A percentile compares a stretch with the other conserved stretches of the same genome.
Conservation (phyloP, 495 filamentous ascomycete genomes). For the Neurospora sp. region DNA sequence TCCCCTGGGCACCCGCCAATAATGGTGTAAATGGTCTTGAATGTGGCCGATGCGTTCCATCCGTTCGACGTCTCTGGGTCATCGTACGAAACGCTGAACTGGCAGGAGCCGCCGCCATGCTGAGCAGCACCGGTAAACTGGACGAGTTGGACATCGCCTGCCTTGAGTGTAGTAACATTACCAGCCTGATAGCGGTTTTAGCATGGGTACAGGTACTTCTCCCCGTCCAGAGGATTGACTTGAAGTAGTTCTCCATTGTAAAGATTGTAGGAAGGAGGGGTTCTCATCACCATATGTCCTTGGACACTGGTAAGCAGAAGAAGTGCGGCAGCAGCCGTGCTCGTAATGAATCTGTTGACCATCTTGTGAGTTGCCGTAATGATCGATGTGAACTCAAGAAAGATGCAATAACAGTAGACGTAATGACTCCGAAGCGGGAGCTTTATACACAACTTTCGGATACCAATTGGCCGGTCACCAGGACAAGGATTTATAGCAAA, state of each 20-base stretch:
- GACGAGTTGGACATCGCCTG: constrained; percentile 37
- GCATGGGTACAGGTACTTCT: constrained; percentile 61
- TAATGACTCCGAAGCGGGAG: neutral
- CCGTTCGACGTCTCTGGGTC: constrained; percentile 31
- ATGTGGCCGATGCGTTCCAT: constrained; percentile 28
- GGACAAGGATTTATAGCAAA: neutral
- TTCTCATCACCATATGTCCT: constrained; percentile 57
- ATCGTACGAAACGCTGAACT: constrained; percentile 66
- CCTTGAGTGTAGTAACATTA: constrained; percentile 14
- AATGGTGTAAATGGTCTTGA: constrained; percentile 64
- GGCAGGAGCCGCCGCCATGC: constrained; percentile 72
- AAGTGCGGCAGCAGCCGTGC: constrained; percentile 9
- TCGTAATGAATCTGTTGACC: neutral
- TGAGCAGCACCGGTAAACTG: constrained; percentile 45
- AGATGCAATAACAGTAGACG: too few species aligned
- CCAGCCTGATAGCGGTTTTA: constrained; percentile 25
- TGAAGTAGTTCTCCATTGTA: constrained; percentile 23
- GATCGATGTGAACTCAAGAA: neutral
- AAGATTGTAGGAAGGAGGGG: constrained; percentile 48
- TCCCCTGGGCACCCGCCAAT: constrained; percentile 53
- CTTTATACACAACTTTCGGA: too few species aligned
- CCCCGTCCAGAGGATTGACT: constrained; percentile 47
- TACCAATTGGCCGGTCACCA: neutral
- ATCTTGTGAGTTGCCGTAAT: neutral
- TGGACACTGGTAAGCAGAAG: constrained; percentile 34